Conservation (phyloP, 1,284 basidiomycete species). For the Meira miltonrushii region DNA sequence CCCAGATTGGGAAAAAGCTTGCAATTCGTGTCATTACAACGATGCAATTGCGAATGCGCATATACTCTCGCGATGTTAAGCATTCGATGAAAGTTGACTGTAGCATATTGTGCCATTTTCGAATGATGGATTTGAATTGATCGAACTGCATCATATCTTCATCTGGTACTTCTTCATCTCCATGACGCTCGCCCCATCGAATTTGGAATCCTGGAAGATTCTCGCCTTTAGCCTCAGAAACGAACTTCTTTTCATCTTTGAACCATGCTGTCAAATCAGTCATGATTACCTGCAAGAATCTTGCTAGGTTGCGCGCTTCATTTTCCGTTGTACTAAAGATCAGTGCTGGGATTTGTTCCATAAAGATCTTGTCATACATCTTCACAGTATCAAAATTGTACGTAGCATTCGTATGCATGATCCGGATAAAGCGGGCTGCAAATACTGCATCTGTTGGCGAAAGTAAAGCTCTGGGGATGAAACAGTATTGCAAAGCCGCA, state of each 20-base stretch:
- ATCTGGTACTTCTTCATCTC: conserved; percentile 52
- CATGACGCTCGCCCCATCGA: conserved; percentile 31
- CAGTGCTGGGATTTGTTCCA: conserved; percentile 61
- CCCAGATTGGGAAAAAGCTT: conserved; percentile 36
- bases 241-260: conserved; percentile 60
- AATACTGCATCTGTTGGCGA: conserved; percentile 95
- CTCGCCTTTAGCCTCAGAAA: conserved; percentile 55
- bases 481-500: conserved; percentile 76
- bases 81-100: conserved; percentile 46
- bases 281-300: conserved; percentile 72
- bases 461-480: conserved; percentile 82
- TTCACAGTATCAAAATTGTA: conserved; percentile 80
- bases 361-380: conserved; percentile 67
- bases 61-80: conserved; percentile 42
- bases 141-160: conserved; percentile 66
- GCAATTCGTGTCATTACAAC: conserved; percentile 46
- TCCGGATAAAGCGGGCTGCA: conserved; percentile 82
- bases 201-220: conserved; percentile 47
- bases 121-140: conserved; percentile 66
- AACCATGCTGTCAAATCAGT: conserved; percentile 73
- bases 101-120: conserved; percentile 77
- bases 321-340: conserved; percentile 91
- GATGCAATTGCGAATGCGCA: conserved; percentile 48
- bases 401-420: conserved; percentile 78
- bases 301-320: conserved; percentile 84